phyloP scores from a whole-genome alignment of 2,329 filamentous ascomycete genomes.

The Pestalotiopsis fici region DNA sequence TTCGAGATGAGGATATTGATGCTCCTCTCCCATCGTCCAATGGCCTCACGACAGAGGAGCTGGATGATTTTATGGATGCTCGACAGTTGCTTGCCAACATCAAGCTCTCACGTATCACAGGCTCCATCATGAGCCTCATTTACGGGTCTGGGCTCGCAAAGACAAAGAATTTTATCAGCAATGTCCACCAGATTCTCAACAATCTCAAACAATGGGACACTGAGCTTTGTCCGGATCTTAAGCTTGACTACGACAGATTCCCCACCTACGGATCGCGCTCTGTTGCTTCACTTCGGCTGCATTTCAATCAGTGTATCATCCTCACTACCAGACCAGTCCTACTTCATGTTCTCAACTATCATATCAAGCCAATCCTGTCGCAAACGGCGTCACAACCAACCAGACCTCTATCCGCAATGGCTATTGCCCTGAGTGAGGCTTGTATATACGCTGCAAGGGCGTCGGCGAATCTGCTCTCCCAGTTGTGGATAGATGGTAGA shows the following conservation, averaged over 20 bases:
- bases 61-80: slow-evolving; percentile 18
- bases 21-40: slow-evolving; percentile 32
- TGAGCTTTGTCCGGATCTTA: slow-evolving; percentile 31
- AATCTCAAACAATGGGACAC: slow-evolving; percentile 37
- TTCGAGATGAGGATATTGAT: slow-evolving; percentile 42
- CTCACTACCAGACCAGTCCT: slow-evolving; percentile 19
- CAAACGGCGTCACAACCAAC: neutral
- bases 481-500: slow-evolving; percentile 25
- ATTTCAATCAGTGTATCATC: slow-evolving; percentile 21
- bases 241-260: slow-evolving; percentile 21
- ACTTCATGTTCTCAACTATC: slow-evolving; percentile 18
- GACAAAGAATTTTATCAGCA: slow-evolving; percentile 13
- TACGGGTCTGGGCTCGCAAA: slow-evolving; percentile 11
- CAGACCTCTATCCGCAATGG: slow-evolving; percentile 24
- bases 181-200: slow-evolving; percentile 31
- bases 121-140: slow-evolving; percentile 17
- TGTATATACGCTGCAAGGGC: slow-evolving; percentile 27
- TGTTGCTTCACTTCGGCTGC: slow-evolving; percentile 17
- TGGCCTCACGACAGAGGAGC: slow-evolving; percentile 12
- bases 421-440: slow-evolving; percentile 29
- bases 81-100: slow-evolving; percentile 27
- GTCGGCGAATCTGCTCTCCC: slow-evolving; percentile 22
- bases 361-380: slow-evolving; percentile 7
- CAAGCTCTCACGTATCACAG: slow-evolving; percentile 29
- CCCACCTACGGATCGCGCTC: slow-evolving; percentile 17